Base-by-base conservation (phyloP, 345 rosid genomes). In the Arabidopsis suecica region DNA sequence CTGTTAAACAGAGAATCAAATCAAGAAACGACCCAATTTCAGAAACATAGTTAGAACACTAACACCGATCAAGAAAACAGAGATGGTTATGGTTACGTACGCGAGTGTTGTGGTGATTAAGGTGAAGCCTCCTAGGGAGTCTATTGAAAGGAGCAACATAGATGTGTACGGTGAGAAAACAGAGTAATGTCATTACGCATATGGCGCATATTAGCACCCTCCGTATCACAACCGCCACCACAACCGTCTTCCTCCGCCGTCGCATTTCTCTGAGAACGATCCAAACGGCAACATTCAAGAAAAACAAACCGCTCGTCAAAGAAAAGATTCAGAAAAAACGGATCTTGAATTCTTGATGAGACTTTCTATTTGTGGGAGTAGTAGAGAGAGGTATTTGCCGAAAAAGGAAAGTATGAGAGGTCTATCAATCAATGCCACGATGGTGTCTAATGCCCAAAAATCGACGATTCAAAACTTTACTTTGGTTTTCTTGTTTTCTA, bases 191-290 rank as follows among this genome's bases (percentile, higher is more conserved):
- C 45, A 91, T 80, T 28, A 67, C 74, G 69, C 91, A 83, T 28
- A 87, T 82, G 80, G 91, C 91, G 72, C 80, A 88, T 25, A 84
- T 89, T 72, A 93, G 78, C 73, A 82, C 9, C 72, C 73, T 83
- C 77, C 90, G 84, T 63, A 86, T 68, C 56, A 64, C 38, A 30
- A 32, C 38, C 63, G 69, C 82, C 83, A 83, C 78, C 82, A 70
- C 66, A 65, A 73, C 62, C 68, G 84, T 37, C 84, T 83, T 74
- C 84, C 86, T 87, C 77, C 87, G 67, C 18, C 82, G 75, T 6
- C 75, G 73, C 78, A 78, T 78, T 72, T 59, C 69, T 65, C 23
- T 77, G 32, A 20, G 36, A 37, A 56, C 25, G 53, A 75, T 5
- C 22, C 62, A 51, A 51, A 61, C 56, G 33, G 12, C 2, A 61